Percentiles rank a stretch among this genome's conserved stretches.
phyloP scores from a whole-genome alignment of 306 rosid genomes.

The Castanea mollissima region DNA sequence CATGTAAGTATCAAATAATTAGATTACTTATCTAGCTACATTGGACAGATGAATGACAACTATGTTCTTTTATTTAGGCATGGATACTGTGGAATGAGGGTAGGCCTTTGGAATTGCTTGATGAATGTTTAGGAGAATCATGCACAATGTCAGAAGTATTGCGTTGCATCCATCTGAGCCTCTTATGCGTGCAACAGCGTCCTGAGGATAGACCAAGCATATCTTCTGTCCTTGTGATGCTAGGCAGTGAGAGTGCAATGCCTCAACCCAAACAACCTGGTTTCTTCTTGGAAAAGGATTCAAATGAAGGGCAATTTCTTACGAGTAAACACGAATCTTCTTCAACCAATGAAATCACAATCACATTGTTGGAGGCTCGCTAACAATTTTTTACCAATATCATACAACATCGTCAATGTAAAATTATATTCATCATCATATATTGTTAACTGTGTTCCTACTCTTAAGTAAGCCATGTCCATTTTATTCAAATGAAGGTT shows the following conservation, averaged over 20 bases:
- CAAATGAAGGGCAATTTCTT: background rate
- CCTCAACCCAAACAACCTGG: conserved; percentile 49
- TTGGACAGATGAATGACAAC: background rate
- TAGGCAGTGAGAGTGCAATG: conserved; percentile 36
- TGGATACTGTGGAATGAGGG: conserved; percentile 31
- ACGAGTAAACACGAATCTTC: background rate
- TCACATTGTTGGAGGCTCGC: too few relatives aligned
- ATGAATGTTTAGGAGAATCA: conserved; percentile 13
- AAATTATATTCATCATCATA: too few relatives aligned
- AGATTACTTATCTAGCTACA: too few relatives aligned
- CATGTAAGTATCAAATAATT: conserved; percentile 34
- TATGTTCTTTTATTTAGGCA: background rate
- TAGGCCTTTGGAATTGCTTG: conserved; percentile 20
- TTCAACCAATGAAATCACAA: too few relatives aligned
- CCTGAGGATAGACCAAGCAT: conserved; percentile 59
- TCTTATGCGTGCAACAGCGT: conserved; percentile 47
- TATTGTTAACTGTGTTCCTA: too few relatives aligned
- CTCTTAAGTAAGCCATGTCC: too few relatives aligned
- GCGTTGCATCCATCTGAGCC: conserved; percentile 52
- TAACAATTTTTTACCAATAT: too few relatives aligned
- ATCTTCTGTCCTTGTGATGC: conserved; percentile 39
- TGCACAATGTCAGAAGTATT: conserved; percentile 10
- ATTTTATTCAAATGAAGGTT: too few relatives aligned
- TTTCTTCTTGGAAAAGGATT: conserved; percentile 18
- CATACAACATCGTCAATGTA: too few relatives aligned